These are phyloP conservation scores for Diospyros kaki DNA, from an alignment of 148 eudicot species.

Conservation along the genomic window DNA sequence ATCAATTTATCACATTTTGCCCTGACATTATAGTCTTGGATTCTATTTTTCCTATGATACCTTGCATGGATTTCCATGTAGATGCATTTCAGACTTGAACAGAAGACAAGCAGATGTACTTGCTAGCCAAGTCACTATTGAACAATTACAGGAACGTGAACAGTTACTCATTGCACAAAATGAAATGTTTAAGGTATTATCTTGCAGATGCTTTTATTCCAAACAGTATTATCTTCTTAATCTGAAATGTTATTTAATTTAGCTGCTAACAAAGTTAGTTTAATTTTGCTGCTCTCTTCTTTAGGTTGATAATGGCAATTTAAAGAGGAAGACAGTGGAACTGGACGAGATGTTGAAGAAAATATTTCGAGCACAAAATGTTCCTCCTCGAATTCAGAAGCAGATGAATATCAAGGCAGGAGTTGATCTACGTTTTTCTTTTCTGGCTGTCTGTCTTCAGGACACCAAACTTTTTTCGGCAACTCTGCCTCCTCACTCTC, in stretches of 20 bases:
- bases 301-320: constrained; percentile 50
- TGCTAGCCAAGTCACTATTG: constrained; percentile 34
- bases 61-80: constrained; percentile 17
- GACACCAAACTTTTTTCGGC: not conserved
- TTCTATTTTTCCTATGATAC: not conserved
- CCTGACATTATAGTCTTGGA: not conserved
- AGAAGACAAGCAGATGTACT: constrained; percentile 43
- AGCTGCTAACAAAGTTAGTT: not conserved
- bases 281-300: constrained; percentile 10
- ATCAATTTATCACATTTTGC: not conserved
- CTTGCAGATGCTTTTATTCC: not conserved
- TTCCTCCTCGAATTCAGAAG: constrained; percentile 28
- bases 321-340: constrained; percentile 43
- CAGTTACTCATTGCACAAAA: constrained; percentile 56
- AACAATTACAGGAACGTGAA: constrained; percentile 47
- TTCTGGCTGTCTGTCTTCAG: not conserved
- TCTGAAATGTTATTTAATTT: not conserved
- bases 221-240: not conserved
- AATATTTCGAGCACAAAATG: constrained; percentile 33
- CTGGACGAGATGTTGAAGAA: constrained; percentile 48
- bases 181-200: constrained; percentile 54
- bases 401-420: constrained; percentile 24
- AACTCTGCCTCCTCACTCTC: not conserved
- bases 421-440: not conserved
- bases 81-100: constrained; percentile 39